phyloP scores from a whole-genome alignment of 805 yeast species.

The Hanseniaspora pseudoguilliermondii region DNA sequence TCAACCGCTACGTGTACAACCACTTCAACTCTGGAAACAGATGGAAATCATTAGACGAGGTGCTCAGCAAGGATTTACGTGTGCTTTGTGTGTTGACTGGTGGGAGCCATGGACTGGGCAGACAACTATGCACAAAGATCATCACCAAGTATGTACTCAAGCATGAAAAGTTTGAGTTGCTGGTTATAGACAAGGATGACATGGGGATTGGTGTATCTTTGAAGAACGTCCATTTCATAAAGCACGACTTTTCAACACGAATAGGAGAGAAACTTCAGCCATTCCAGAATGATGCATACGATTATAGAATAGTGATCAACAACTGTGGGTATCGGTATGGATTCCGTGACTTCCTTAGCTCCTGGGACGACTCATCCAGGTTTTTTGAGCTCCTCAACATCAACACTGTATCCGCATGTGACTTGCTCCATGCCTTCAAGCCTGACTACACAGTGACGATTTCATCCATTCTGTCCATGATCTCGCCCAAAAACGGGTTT shows the following conservation, averaged over 20 bases:
- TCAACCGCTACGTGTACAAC: background rate
- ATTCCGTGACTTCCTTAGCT: background rate
- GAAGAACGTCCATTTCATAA: background rate
- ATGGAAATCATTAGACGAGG: background rate
- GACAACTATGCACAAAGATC: slow-evolving; percentile 24
- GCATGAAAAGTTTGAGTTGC: slow-evolving; percentile 12
- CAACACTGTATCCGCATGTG: slow-evolving; percentile 13
- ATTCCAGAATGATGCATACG: slow-evolving; percentile 15
- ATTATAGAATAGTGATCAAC: slow-evolving; percentile 23
- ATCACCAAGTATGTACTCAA: background rate
- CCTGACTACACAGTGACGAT: slow-evolving; percentile 4
- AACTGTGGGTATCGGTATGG: slow-evolving; percentile 32
- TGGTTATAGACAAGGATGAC: slow-evolving; percentile 22
- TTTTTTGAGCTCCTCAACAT: slow-evolving; percentile 17
- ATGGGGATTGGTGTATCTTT: slow-evolving; percentile 11
- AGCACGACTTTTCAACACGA: background rate
- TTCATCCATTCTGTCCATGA: slow-evolving; percentile 26
- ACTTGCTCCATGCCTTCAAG: slow-evolving; percentile 6
- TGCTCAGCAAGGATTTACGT: background rate
- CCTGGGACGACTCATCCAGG: background rate
- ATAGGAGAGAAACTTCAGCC: background rate
- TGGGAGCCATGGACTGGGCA: slow-evolving; percentile 35
- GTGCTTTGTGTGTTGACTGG: slow-evolving; percentile 29
- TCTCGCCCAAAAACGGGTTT: slow-evolving; percentile 33
- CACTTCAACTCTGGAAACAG: background rate